phyloP scores from a whole-genome alignment of 1,284 basidiomycete genomes.

The Pseudozyma tsukubaensis region DNA sequence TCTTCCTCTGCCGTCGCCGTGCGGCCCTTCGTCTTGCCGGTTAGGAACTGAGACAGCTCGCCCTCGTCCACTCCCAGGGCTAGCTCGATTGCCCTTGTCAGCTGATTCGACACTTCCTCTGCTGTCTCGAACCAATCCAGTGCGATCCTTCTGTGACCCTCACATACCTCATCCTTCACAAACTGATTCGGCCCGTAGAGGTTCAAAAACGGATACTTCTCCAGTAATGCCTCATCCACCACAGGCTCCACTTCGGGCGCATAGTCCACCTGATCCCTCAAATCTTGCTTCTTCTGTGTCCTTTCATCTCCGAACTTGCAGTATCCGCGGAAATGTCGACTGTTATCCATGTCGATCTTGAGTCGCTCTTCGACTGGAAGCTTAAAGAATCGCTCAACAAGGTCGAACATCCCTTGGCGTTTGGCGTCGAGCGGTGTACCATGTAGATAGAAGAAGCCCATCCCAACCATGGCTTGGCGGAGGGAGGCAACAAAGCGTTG shows the following conservation, averaged over 20 bases:
- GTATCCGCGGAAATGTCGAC: conserved; percentile 57
- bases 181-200: conserved; percentile 61
- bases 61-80: conserved; percentile 40
- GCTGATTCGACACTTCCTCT: conserved; percentile 27
- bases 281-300: conserved; percentile 41
- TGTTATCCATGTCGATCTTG: conserved; percentile 48
- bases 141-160: conserved; percentile 21
- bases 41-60: conserved; percentile 38
- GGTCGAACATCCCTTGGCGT: conserved; percentile 35
- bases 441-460: conserved; percentile 61
- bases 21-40: conserved; percentile 17
- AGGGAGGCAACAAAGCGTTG: conserved; percentile 42
- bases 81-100: conserved; percentile 56
- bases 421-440: conserved; percentile 38
- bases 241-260: conserved; percentile 22
- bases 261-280: conserved; percentile 57
- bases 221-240: conserved; percentile 3
- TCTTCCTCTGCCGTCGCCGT: neutral
- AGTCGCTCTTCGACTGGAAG: conserved; percentile 34
- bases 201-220: conserved; percentile 42
- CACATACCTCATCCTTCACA: conserved; percentile 28
- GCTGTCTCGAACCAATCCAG: conserved; percentile 46
- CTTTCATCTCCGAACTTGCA: conserved; percentile 57
- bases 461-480: conserved; percentile 45
- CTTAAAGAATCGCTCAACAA: conserved; percentile 45